phyloP scores from a whole-genome alignment of 2,329 filamentous ascomycete genomes.

The Samsoniella hepiali region DNA sequence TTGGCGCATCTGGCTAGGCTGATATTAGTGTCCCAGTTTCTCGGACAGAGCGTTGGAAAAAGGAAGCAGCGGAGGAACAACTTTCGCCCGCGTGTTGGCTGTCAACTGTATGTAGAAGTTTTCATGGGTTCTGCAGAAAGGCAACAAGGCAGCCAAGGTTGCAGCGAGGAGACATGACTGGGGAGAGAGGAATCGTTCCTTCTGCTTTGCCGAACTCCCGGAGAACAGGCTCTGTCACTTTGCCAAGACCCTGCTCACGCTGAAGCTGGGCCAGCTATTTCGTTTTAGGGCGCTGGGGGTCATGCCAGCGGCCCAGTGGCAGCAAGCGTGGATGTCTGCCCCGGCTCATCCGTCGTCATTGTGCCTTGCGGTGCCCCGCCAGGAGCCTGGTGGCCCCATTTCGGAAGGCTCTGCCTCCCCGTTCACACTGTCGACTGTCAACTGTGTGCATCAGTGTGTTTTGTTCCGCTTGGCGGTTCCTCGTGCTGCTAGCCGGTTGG shows the following conservation, averaged over 20 bases:
- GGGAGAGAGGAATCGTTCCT: no score
- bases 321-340: neutral
- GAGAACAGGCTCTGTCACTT: neutral
- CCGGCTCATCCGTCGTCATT: conserved; percentile 20
- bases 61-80: neutral
- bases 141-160: neutral
- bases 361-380: conserved; percentile 12
- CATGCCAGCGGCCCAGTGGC: neutral
- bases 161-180: neutral
- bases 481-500: neutral
- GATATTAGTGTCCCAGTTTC: neutral
- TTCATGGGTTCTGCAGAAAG: neutral
- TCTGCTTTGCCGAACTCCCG: no score
- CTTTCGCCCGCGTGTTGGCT: neutral
- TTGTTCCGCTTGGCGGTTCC: neutral
- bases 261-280: conserved; percentile 3
- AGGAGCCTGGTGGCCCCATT: neutral
- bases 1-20: neutral
- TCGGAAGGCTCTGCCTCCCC: neutral
- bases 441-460: neutral
- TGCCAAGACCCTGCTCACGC: conserved; percentile 3
- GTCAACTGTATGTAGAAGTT: neutral
- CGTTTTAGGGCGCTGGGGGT: conserved; percentile 10
- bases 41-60: conserved; percentile 4
- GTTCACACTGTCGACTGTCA: neutral